A percentile compares a stretch with the other conserved stretches of the same genome.
Conservation (phyloP, 2,329 filamentous ascomycete species). For the Plectosphaerella cucumerina region DNA sequence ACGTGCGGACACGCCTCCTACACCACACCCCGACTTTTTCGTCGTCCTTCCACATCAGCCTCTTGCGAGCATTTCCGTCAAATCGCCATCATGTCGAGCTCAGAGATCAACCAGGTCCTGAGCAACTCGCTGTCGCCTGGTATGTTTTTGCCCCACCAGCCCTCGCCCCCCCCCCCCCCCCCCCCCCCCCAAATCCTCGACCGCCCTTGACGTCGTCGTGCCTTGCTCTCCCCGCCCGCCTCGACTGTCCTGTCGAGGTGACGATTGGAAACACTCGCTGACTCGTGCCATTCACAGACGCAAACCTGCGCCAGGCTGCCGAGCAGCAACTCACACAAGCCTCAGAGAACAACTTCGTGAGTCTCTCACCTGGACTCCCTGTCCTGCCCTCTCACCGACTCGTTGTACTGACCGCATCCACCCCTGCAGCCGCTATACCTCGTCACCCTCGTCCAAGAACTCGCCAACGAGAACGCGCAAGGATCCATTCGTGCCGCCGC, state of each 20-base stretch:
- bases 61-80: slow-evolving; percentile 4
- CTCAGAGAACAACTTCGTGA: slow-evolving; percentile 92
- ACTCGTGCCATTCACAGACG: slow-evolving; percentile 58
- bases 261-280: slow-evolving; percentile 13
- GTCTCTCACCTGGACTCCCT: slow-evolving; percentile 23
- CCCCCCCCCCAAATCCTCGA: not conserved
- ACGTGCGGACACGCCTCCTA: slow-evolving; percentile 6
- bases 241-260: not conserved
- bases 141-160: slow-evolving; percentile 42
- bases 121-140: slow-evolving; percentile 93
- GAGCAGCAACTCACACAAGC: slow-evolving; percentile 93
- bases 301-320: slow-evolving; percentile 80
- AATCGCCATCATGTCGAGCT: slow-evolving; percentile 57
- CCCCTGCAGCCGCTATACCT: slow-evolving; percentile 77
- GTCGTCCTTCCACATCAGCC: slow-evolving; percentile 3
- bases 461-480: slow-evolving; percentile 84
- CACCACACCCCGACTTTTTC: not conserved
- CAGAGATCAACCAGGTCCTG: slow-evolving; percentile 98
- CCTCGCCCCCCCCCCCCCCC: slow-evolving; percentile 6
- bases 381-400: slow-evolving; percentile 10
- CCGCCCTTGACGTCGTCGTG: slow-evolving; percentile 7
- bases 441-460: slow-evolving; percentile 84
- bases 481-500: slow-evolving; percentile 87
- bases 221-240: slow-evolving; percentile 4
- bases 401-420: slow-evolving; percentile 19